A percentile compares a stretch with the other conserved stretches of the same genome.
Conservation (phyloP, 306 rosid species). For the Vigna reflexopilosa region DNA sequence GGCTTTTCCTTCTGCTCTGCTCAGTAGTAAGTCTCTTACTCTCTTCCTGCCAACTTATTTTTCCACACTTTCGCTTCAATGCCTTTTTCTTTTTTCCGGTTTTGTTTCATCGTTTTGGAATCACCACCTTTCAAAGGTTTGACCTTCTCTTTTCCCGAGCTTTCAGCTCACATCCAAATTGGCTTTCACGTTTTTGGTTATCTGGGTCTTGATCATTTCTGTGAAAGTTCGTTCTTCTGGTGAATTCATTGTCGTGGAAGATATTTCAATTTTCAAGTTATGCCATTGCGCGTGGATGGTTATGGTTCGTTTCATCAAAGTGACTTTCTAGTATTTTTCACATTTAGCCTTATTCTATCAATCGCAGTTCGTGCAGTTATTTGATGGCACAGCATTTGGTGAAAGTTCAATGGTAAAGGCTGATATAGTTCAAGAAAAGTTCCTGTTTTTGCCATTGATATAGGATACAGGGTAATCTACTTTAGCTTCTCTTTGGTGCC, state of each 20-base stretch:
- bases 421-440: constrained; percentile 1
- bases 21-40: constrained; percentile 30
- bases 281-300: constrained; percentile 7
- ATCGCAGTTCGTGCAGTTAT: constrained; percentile 5
- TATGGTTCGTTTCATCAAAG: background rate
- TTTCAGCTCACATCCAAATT: constrained; percentile 26
- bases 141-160: background rate
- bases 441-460: constrained; percentile 7
- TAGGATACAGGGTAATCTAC: background rate
- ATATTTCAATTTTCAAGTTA: background rate
- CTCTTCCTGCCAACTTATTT: background rate
- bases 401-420: constrained; percentile 5
- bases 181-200: background rate
- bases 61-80: constrained; percentile 17
- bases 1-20: constrained; percentile 11
- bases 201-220: constrained; percentile 25
- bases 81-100: background rate
- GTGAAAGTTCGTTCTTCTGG: constrained; percentile 8
- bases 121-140: background rate
- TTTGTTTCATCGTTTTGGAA: background rate
- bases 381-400: constrained; percentile 13
- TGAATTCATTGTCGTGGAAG: constrained; percentile 1
- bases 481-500: constrained; percentile 8
- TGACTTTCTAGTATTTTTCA: background rate
- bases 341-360: constrained; percentile 4